Evolutionary conservation across 2,329 filamentous ascomycete species (phyloP), one percentile per base, ranked within the genome.

Genomic region (Coniella lustricola): DNA sequence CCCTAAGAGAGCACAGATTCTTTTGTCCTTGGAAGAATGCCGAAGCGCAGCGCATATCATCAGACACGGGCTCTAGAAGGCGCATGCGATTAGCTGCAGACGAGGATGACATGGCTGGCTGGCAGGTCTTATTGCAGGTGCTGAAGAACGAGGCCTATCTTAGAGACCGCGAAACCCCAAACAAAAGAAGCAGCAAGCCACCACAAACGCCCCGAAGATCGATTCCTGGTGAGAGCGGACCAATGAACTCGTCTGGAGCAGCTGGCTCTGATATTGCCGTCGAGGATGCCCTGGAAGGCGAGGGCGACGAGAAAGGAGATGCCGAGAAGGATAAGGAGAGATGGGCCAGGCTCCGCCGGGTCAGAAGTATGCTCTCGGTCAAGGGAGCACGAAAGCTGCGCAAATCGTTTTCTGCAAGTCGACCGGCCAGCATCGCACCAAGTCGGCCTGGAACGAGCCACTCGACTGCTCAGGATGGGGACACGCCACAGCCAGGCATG

Each of bases 21-120:
- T 93, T 90, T 60, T 93, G 87, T 56, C 87, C 87, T 1, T 93
- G 87, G 87, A 75, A 84, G 51, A 87, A 82, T 56, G 65, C 78
- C 3, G 59, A 68, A 10, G 75, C 79, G 1, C 86, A 90, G 61
- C 80, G 75, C 48, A 71, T 71, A 46, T 32, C 36, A 17, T 63
- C 68, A 1, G 69, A 68, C 8, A 36, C 46, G 21, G 18, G 49
- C 46, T 17, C 48, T 44, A 7, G 39, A 41, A 4, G 49, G 49
- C 5, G 44, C 37, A 18, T 52, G 49, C 21, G 20, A 3, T 16
- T 16, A n/a, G 48, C 69, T 61, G 53, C 61, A 49, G 59, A 58
- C 2, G 67, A 60, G 40, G 63, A 62, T 7, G 63, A 65, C 31
- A 62, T 67, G 55, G 64, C 79, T 0, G 79, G 72, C 1, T 84